Evolutionary conservation across 1,284 basidiomycete genomes (phyloP).

Genomic region (Blastosporella zonata): DNA sequence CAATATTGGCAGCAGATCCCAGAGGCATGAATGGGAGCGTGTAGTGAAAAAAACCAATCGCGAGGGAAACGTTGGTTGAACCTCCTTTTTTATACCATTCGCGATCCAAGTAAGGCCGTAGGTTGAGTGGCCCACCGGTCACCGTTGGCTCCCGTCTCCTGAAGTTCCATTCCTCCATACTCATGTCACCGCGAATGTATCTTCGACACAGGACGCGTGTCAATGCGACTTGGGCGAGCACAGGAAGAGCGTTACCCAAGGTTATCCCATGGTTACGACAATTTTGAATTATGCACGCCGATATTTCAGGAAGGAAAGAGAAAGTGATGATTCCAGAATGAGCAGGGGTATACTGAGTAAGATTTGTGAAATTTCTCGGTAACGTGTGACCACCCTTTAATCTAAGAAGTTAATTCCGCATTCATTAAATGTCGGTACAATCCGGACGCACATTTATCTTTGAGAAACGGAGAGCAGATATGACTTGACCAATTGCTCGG

Average conservation of each 20-base stretch:
- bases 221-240: conserved; percentile 53
- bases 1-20: conserved; percentile 28
- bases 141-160: conserved; percentile 50
- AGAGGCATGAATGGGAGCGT: conserved; percentile 52
- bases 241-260: conserved; percentile 48
- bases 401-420: neutral
- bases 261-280: conserved; percentile 45
- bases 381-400: conserved; percentile 56
- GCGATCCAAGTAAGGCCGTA: conserved; percentile 49
- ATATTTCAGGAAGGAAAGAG: conserved; percentile 26
- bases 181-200: conserved; percentile 46
- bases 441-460: conserved; percentile 32
- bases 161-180: conserved; percentile 50
- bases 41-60: conserved; percentile 43
- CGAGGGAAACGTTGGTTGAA: conserved; percentile 38
- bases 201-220: conserved; percentile 49
- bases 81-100: conserved; percentile 49
- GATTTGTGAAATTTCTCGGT: conserved; percentile 37
- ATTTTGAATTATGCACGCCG: conserved; percentile 24
- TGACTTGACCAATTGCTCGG: conserved; percentile 40
- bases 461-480: conserved; percentile 30
- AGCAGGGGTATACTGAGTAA: conserved; percentile 37
- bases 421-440: neutral
- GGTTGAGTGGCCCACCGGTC: conserved; percentile 47
- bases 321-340: conserved; percentile 25